Evolutionary conservation across 768 basidiomycete genomes (phyloP).

Genomic region (Naganishia friedmannii): DNA sequence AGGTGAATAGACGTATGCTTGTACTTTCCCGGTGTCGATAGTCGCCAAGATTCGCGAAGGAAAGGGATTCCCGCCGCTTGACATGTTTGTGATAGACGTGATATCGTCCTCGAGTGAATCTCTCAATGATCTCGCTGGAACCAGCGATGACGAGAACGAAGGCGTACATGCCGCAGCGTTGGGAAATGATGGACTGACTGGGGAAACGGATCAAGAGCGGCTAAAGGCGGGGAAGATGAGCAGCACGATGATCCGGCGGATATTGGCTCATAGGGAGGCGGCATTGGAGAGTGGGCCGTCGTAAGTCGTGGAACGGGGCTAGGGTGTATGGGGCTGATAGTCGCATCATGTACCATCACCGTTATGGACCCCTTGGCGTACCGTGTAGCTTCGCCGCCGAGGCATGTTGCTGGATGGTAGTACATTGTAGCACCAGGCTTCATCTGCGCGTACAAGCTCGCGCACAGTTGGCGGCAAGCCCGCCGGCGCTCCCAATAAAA

Average conservation of each 20-base stretch:
- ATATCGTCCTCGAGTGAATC: constrained; percentile 56
- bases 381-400: too few relatives aligned
- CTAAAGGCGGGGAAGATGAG: constrained; percentile 84
- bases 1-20: not conserved
- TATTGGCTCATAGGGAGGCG: constrained; percentile 61
- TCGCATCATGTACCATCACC: not conserved
- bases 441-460: too few relatives aligned
- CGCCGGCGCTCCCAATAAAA: too few relatives aligned
- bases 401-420: too few relatives aligned
- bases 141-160: not conserved
- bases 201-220: constrained; percentile 62
- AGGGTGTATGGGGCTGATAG: not conserved
- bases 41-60: constrained; percentile 55
- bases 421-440: too few relatives aligned
- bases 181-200: constrained; percentile 38
- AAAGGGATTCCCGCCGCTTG: constrained; percentile 61
- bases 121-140: not conserved
- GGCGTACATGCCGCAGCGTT: not conserved
- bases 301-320: not conserved
- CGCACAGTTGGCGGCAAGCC: too few relatives aligned
- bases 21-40: not conserved
- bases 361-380: not conserved
- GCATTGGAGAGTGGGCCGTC: not conserved
- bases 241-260: constrained; percentile 84
- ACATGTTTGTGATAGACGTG: constrained; percentile 78